Evolutionary conservation across 352 stramenopile genomes (phyloP), one percentile per base, ranked within the genome.

Genomic region (Aphanomyces euteiches): DNA sequence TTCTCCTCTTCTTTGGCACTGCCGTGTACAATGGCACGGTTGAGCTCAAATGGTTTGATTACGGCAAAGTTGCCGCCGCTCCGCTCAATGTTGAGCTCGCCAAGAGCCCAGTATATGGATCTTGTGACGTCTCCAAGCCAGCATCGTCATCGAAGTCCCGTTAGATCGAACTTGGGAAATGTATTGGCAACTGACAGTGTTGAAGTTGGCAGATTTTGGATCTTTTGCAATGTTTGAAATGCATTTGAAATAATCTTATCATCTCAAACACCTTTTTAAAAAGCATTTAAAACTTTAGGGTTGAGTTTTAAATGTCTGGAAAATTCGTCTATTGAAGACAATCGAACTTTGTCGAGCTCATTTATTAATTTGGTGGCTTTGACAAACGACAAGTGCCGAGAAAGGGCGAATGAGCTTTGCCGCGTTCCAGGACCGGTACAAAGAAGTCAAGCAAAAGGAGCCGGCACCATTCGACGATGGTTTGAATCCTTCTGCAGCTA

Each of bases 1-100:
- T 78, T 67, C 76, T 96, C 4, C 74, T 96, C 21, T 75, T 94
- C 19, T 92, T 93, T 66, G 85, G 88, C 53, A 97, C 90, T 21
- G 87, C 86, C n/a, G 82, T 96, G 37, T 97, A 97, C 79, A 97
- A 97, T 77, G 85, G 38, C n/a, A 72, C 47, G 17, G 48, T 72
- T 50, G n/a, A 56, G 38, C 47, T 66, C 13, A 53, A 34, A 7
- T 59, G 56, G 58, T 72, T 72, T 57, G 41, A 69, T 39, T 72
- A 72, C 43, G 7, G 19, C 28, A 17, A 58, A 38, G 64, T 61
- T 37, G 43, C n/a, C 4, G 21, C 56, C 34, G 47, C 45, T 4
- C 40, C 64, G 17, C 54, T 70, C 36, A 21, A 45, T 28, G 38
- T 70, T 10, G 64, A 70, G 38, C 47, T 70, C 34, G 47, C 36